Conservation (phyloP, 2,329 filamentous ascomycete genomes). For the Penicillium sp. region DNA sequence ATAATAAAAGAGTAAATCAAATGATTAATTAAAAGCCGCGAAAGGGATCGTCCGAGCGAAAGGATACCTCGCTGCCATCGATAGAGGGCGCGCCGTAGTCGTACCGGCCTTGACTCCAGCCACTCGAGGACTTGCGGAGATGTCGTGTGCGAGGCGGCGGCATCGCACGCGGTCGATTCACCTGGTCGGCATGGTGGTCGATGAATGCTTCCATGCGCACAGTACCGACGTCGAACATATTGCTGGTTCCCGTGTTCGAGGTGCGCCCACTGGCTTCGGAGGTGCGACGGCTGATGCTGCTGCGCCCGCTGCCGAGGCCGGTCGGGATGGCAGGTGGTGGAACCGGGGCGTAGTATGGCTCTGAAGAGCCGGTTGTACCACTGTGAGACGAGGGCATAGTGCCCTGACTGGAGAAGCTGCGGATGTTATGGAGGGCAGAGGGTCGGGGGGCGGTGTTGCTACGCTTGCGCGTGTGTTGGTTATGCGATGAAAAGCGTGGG, state of each 20-base stretch:
- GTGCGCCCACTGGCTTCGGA: slow-evolving; percentile 46
- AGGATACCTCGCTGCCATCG: slow-evolving; percentile 37
- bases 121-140: slow-evolving; percentile 28
- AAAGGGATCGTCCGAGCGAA: slow-evolving; percentile 44
- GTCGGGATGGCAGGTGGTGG: slow-evolving; percentile 21
- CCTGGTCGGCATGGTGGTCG: slow-evolving; percentile 41
- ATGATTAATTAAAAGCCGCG: slow-evolving; percentile 37
- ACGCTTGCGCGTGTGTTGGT: slow-evolving; percentile 76
- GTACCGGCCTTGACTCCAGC: slow-evolving; percentile 30
- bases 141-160: slow-evolving; percentile 21
- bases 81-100: slow-evolving; percentile 34
- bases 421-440: slow-evolving; percentile 54
- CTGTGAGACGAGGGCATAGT: slow-evolving; percentile 44
- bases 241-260: slow-evolving; percentile 43
- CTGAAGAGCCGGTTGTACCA: slow-evolving; percentile 56
- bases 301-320: slow-evolving; percentile 32
- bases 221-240: slow-evolving; percentile 85
- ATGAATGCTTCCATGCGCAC: slow-evolving; percentile 98
- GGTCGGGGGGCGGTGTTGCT: slow-evolving; percentile 76
- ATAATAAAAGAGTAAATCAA: background rate
- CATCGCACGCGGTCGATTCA: slow-evolving; percentile 22
- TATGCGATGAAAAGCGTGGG: slow-evolving; percentile 56
- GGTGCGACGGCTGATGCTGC: slow-evolving; percentile 48
- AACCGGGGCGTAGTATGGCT: slow-evolving; percentile 46
- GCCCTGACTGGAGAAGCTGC: slow-evolving; percentile 61